Base-by-base conservation (phyloP, 768 basidiomycete species). In the Hebeloma cylindrosporum region DNA sequence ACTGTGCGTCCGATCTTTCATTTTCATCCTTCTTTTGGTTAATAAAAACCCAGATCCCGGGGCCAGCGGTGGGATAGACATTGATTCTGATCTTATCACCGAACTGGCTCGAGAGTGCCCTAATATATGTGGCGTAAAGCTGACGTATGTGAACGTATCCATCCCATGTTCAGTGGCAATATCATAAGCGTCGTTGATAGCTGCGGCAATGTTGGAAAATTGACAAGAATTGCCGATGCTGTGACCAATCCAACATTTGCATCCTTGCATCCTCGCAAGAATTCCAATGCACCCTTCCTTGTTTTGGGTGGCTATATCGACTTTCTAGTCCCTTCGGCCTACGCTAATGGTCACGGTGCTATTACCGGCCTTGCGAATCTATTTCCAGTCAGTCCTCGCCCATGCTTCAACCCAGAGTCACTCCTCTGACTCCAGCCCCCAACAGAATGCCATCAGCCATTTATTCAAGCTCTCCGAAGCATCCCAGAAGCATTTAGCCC, bases 151-250 rank as follows among this genome's bases (percentile, higher is more conserved):
- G 17, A 21, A 10, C 39, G 14, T 41, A 37, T 40, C 22, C 28
- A 25, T 33, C 3, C 46, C 17, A 29, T 34, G n/a, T 31, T 7
- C 17, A 28, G 17, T 42, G 4, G 17, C 17, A 25, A 20, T 36
- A 60, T 11, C 50, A 33, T 45, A 38, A 17, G 48, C 21, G 52
- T 41, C 32, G 14, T 44, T 31, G 4, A 31, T 48, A 91, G 88
- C 31, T 95, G 93, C 58, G 92, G 88, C 21, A 90, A 88, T 58
- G 89, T 96, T 50, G 93, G 93, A 37, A 94, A 94, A 66, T 74
- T 94, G 54, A 88, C 89, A 21, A 78, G 93, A 54, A 86, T 94
- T 52, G 82, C 84, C 37, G 83, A 83, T 32, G 69, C 74, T 7
- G 78, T 88, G 5, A 77, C 85, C 10, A 67, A 69, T 25, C 61